phyloP scores from a whole-genome alignment of 192 early-diverging fungal genomes.

The Podila verticillata region DNA sequence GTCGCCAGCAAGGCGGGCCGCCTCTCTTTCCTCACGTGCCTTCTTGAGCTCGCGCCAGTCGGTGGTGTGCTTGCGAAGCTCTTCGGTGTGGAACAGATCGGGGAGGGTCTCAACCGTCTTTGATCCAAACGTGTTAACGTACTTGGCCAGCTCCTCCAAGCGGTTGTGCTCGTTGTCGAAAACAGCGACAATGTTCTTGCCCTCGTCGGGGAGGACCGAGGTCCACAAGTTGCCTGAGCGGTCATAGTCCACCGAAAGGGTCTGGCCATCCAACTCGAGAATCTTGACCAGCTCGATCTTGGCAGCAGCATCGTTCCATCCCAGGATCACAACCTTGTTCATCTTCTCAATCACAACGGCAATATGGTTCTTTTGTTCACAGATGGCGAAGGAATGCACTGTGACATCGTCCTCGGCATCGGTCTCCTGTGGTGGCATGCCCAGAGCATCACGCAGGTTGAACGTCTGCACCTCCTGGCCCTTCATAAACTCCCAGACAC shows the following conservation, averaged over 20 bases:
- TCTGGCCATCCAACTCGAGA: constrained; percentile 28
- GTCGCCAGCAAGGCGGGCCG: constrained; percentile 31
- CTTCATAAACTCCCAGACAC: constrained; percentile 76
- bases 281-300: constrained; percentile 46
- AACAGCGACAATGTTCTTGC: constrained; percentile 23
- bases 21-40: constrained; percentile 52
- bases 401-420: constrained; percentile 42
- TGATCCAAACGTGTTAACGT: constrained; percentile 50
- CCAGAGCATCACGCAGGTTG: constrained; percentile 57
- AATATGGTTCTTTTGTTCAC: constrained; percentile 46
- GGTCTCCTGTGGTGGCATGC: constrained; percentile 38
- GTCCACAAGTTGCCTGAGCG: constrained; percentile 60
- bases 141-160: constrained; percentile 37
- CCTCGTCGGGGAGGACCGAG: constrained; percentile 30
- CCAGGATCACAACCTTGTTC: constrained; percentile 51
- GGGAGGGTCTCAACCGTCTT: constrained; percentile 53
- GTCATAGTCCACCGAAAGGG: constrained; percentile 57
- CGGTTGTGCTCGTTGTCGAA: constrained; percentile 25
- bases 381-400: constrained; percentile 51
- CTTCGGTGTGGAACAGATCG: constrained; percentile 55
- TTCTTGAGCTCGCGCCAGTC: constrained; percentile 53
- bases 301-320: constrained; percentile 39
- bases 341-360: constrained; percentile 60
- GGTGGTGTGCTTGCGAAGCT: constrained; percentile 58
- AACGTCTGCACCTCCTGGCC: constrained; percentile 76